Percentiles rank a stretch among this genome's conserved stretches.
Evolutionary conservation across 169 alveolate species (phyloP).

Genomic region (Cryptosporidium viatorum): DNA sequence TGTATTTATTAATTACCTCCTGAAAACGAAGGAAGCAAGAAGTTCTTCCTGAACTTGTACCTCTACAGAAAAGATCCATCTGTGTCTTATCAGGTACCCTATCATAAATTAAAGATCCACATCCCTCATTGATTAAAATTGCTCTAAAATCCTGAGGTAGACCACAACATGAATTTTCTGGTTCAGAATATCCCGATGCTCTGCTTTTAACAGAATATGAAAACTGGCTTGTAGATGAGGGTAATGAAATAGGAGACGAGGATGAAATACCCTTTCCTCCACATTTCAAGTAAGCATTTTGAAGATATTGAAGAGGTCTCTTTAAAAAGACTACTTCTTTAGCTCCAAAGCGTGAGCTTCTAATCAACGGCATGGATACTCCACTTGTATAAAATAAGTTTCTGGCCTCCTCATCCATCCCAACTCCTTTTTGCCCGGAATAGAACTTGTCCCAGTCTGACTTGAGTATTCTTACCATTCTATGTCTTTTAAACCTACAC

Average conservation of each 20-base stretch:
- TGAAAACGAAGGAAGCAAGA: slow-evolving; percentile 76
- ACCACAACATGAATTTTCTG: slow-evolving; percentile 11
- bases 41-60: not conserved
- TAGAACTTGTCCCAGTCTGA: slow-evolving; percentile 51
- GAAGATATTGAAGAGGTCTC: slow-evolving; percentile 39
- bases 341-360: slow-evolving; percentile 27
- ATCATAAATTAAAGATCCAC: slow-evolving; percentile 58
- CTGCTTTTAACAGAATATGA: not conserved
- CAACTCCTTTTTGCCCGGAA: slow-evolving; percentile 22
- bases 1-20: slow-evolving; percentile 65
- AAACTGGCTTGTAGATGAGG: not conserved
- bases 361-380: slow-evolving; percentile 38
- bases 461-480: slow-evolving; percentile 33
- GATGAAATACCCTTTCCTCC: not conserved
- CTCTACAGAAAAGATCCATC: slow-evolving; percentile 57
- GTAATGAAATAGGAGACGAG: not conserved
- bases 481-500: slow-evolving; percentile 19
- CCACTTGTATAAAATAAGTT: slow-evolving; percentile 57
- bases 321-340: slow-evolving; percentile 45
- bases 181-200: not conserved
- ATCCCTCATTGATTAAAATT: slow-evolving; percentile 16
- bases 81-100: slow-evolving; percentile 32
- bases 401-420: slow-evolving; percentile 61
- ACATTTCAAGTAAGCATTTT: slow-evolving; percentile 36
- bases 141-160: slow-evolving; percentile 36